Conservation (phyloP, 306 rosid genomes). For the Acacia acuminata region DNA sequence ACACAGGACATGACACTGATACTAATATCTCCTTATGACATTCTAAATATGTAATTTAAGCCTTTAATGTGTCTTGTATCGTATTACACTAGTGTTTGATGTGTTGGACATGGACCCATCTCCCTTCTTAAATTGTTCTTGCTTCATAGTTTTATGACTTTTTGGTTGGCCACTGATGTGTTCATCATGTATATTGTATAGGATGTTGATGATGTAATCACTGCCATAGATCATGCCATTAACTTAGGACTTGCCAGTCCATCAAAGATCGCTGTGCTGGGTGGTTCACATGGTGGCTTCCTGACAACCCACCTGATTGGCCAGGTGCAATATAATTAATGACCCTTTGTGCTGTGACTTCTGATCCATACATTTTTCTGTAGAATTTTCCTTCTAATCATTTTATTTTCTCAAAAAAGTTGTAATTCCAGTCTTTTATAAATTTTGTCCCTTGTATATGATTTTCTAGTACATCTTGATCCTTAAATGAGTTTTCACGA, state of each 20-base stretch:
- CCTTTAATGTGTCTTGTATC: neutral
- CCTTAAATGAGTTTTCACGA: neutral
- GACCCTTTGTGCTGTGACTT: constrained; percentile 11
- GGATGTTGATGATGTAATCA: constrained; percentile 89
- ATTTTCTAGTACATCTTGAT: constrained; percentile 9
- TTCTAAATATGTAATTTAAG: neutral
- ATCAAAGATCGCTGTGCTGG: constrained; percentile 77
- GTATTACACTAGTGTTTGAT: neutral
- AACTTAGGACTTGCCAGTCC: constrained; percentile 72
- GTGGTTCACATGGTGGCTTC: constrained; percentile 98
- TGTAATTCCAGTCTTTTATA: neutral
- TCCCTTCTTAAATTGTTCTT: neutral
- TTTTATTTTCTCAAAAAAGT: neutral
- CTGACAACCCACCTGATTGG: constrained; percentile 96
- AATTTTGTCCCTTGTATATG: constrained; percentile 13
- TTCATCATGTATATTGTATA: constrained; percentile 49
- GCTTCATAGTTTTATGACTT: constrained; percentile 3
- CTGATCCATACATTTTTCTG: neutral
- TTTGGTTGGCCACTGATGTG: constrained; percentile 19
- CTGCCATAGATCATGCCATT: constrained; percentile 75
- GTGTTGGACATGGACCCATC: neutral
- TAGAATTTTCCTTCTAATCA: neutral
- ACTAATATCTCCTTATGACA: neutral
- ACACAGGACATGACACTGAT: neutral
- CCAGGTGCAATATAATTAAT: constrained; percentile 57